These are phyloP conservation scores for Microbotryum saponariae DNA, from an alignment of 1,284 basidiomycete species.

Conservation along the genomic window DNA sequence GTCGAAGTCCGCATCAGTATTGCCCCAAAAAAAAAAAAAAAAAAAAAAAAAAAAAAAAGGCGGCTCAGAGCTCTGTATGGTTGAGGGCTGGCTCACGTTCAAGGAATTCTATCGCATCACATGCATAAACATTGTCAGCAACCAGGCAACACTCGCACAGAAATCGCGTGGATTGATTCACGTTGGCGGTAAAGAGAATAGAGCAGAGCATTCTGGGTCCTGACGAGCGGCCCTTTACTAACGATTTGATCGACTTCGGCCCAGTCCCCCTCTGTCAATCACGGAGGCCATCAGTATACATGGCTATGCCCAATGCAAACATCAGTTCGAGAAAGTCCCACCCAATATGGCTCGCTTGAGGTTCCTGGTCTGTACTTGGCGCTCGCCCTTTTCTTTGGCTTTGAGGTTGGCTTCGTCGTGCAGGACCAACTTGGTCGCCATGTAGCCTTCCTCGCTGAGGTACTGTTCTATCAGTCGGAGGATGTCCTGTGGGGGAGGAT, in stretches of 20 bases:
- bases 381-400: conserved; percentile 37
- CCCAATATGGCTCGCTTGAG: conserved; percentile 44
- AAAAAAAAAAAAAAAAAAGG: background rate
- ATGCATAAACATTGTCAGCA: background rate
- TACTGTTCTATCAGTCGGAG: conserved; percentile 44
- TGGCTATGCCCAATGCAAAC: background rate
- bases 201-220: conserved; percentile 46
- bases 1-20: no score
- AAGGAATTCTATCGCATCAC: conserved; percentile 2
- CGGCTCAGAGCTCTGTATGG: conserved; percentile 32
- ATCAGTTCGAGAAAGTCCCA: conserved; percentile 6
- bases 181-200: conserved; percentile 41
- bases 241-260: conserved; percentile 43
- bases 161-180: background rate
- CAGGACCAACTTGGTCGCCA: conserved; percentile 41
- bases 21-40: background rate
- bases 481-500: conserved; percentile 35
- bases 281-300: background rate
- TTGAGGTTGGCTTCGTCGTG: conserved; percentile 42
- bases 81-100: conserved; percentile 39
- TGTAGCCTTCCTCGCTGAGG: conserved; percentile 42
- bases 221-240: conserved; percentile 41
- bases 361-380: conserved; percentile 40
- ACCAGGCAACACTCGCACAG: background rate
- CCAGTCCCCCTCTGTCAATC: conserved; percentile 45